Conservation (phyloP, 1,139 yeast genomes). For the Zygoascus sp. region DNA sequence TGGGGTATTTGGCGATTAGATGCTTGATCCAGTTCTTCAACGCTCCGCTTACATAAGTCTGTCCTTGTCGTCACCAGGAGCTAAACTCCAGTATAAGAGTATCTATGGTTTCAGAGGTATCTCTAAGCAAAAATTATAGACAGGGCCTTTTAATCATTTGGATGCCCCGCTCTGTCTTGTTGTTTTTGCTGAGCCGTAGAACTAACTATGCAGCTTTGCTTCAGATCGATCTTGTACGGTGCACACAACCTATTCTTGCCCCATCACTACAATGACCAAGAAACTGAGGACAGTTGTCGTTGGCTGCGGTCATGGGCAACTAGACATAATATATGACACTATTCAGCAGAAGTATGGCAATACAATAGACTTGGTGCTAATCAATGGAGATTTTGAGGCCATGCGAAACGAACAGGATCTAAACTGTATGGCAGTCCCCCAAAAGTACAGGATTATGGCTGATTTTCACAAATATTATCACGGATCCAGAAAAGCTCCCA, state of each 20-base stretch:
- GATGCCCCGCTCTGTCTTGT: too few relatives aligned
- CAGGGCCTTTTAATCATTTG: too few relatives aligned
- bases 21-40: too few relatives aligned
- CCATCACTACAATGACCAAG: slow-evolving; percentile 1
- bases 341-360: slow-evolving; percentile 28
- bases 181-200: neutral
- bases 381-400: slow-evolving; percentile 87
- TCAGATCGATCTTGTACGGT: neutral
- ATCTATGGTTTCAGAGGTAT: too few relatives aligned
- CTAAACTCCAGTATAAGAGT: too few relatives aligned
- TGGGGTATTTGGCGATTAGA: too few relatives aligned
- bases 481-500: slow-evolving; percentile 62
- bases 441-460: slow-evolving; percentile 53
- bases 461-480: slow-evolving; percentile 73
- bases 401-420: slow-evolving; percentile 62
- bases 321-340: slow-evolving; percentile 52
- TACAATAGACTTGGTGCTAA: slow-evolving; percentile 60
- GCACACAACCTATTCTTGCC: neutral
- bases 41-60: too few relatives aligned
- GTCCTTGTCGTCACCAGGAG: too few relatives aligned
- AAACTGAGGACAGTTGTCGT: slow-evolving; percentile 56
- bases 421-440: slow-evolving; percentile 57
- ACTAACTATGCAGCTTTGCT: neutral
- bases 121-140: too few relatives aligned
- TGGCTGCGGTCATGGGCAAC: slow-evolving; percentile 93